phyloP scores from a whole-genome alignment of 1,139 yeast species.

The Saccharomyces hybrid region DNA sequence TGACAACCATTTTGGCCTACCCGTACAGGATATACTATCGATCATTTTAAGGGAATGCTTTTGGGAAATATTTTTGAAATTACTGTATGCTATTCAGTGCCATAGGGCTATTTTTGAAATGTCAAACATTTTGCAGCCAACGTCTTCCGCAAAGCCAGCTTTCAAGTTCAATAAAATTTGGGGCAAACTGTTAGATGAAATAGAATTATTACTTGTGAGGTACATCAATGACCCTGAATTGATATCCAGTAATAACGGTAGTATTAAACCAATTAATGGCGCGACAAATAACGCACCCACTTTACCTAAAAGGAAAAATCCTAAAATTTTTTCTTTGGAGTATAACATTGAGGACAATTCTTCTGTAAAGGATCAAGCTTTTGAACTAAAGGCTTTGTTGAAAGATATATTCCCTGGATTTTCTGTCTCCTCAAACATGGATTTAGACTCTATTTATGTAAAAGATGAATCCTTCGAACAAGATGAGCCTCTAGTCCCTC shows the following conservation, averaged over 20 bases:
- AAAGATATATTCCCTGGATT: conserved; percentile 61
- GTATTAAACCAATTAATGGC: conserved; percentile 3
- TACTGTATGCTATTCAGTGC: conserved; percentile 59
- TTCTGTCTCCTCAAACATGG: conserved; percentile 32
- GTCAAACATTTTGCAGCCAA: conserved; percentile 33
- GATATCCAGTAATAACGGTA: conserved; percentile 2
- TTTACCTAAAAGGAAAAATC: conserved; percentile 17
- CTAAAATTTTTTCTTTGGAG: conserved; percentile 37
- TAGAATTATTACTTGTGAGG: conserved; percentile 38
- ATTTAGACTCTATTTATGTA: conserved; percentile 44
- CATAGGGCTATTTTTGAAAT: conserved; percentile 62
- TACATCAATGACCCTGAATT: conserved; percentile 19
- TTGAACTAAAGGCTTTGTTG: conserved; percentile 41
- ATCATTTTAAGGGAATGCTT: conserved; percentile 61
- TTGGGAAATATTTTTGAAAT: conserved; percentile 56
- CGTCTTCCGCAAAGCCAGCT: conserved; percentile 18
- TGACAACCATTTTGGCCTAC: conserved; percentile 30
- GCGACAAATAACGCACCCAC: conserved; percentile 8
- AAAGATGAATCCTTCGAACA: conserved; percentile 50
- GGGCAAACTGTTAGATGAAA: conserved; percentile 50
- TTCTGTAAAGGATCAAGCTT: conserved; percentile 34
- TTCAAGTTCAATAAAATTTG: conserved; percentile 52
- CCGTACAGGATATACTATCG: conserved; percentile 44
- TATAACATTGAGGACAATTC: conserved; percentile 27
- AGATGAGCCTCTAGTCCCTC: conserved; percentile 63